Conservation (phyloP, 306 rosid genomes). For the Rosa chinensis region DNA sequence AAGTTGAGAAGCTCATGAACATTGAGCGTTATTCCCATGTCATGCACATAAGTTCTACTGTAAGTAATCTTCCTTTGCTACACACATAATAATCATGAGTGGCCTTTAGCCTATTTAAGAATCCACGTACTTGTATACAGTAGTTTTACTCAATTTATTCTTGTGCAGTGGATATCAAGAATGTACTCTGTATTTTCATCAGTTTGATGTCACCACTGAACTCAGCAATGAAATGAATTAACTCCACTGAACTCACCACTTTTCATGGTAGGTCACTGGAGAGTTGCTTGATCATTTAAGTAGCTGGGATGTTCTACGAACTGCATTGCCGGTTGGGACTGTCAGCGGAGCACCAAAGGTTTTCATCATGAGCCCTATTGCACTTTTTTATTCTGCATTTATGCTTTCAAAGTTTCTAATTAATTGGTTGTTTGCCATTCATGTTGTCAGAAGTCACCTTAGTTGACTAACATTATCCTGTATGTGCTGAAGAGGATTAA, state of each 20-base stretch:
- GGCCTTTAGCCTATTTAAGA: not conserved
- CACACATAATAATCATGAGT: not conserved
- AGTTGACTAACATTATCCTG: not conserved
- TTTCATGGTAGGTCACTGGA: conserved; percentile 77
- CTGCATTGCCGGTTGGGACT: conserved; percentile 95
- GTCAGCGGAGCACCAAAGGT: conserved; percentile 99
- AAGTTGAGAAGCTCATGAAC: conserved; percentile 86
- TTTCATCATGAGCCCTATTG: conserved; percentile 11
- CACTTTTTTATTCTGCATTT: not conserved
- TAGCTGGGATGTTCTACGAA: conserved; percentile 90
- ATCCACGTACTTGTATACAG: not conserved
- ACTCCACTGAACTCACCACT: not conserved
- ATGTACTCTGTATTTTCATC: conserved; percentile 5
- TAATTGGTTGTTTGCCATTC: not conserved
- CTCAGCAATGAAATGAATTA: conserved; percentile 2
- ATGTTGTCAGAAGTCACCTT: not conserved
- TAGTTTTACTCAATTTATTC: not conserved
- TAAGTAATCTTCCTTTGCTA: conserved; percentile 40
- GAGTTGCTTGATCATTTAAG: conserved; percentile 70
- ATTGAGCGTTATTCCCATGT: conserved; percentile 97
- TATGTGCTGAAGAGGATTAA: not conserved
- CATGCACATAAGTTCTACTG: conserved; percentile 98
- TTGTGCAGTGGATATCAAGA: not conserved
- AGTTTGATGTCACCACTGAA: not conserved
- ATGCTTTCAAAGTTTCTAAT: conserved; percentile 8